Percentiles rank a stretch among this genome's conserved stretches.
Evolutionary conservation across 768 basidiomycete species (phyloP).

Genomic region (Butyriboletus loyo): DNA sequence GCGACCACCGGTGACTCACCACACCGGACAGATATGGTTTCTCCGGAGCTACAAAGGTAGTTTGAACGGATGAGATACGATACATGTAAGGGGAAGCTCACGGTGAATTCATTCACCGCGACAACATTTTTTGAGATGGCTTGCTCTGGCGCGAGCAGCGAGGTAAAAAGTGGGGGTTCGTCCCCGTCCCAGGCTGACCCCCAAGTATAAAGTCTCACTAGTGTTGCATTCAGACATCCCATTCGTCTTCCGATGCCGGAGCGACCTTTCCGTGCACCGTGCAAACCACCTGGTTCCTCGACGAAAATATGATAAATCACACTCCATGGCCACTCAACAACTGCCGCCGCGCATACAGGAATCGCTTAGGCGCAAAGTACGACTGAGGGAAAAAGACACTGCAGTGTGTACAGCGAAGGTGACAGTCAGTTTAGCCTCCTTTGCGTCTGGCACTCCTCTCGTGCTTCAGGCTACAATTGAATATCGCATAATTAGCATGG

Average conservation of each 20-base stretch:
- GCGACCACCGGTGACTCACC: too few relatives aligned
- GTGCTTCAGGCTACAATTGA: too few relatives aligned
- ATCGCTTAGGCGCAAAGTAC: background rate
- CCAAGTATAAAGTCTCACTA: background rate
- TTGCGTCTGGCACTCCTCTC: background rate
- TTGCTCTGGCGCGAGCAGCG: background rate
- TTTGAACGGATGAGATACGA: background rate
- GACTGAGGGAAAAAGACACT: background rate
- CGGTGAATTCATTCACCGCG: background rate
- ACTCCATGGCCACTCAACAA: background rate
- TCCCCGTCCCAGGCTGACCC: too few relatives aligned
- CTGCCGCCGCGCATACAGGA: background rate
- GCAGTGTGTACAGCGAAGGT: background rate
- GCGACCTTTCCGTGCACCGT: background rate
- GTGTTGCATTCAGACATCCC: too few relatives aligned
- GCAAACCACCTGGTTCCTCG: background rate
- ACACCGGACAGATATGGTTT: too few relatives aligned
- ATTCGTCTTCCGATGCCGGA: background rate
- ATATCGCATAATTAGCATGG: background rate
- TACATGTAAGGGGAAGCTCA: background rate
- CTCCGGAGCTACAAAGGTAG: background rate
- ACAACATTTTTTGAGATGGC: background rate
- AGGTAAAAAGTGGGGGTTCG: background rate
- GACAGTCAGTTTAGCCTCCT: background rate
- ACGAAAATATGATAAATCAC: background rate